Base-by-base conservation (phyloP, 345 rosid species). In the Turritis glabra region DNA sequence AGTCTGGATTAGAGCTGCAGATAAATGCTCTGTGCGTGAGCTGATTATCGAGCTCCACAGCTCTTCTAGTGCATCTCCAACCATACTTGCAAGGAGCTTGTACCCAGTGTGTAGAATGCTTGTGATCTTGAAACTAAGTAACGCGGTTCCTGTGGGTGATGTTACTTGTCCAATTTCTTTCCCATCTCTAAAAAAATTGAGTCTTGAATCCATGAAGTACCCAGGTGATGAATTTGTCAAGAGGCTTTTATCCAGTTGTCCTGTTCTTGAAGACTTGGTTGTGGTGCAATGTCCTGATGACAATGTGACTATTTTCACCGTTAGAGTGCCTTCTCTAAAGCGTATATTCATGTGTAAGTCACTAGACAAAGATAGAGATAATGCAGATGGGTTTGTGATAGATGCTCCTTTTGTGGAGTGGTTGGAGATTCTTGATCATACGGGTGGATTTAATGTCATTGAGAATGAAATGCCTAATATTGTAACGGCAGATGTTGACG, bases 241-340 rank as follows among this genome's bases (percentile, higher is more conserved):
- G 11, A 15, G 21, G 58, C 18, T 76, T 14, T 14, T 76, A 40
- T 76, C 71, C 2, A 23, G 17, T 55, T 77, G 80, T 47, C 66
- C 35, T 12, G 41, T 77, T 54, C 75, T 70, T 51, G 76, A 70
- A 55, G 60, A 15, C 27, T 48, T 74, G 63, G 2, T 0, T 25
- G 62, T 73, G 6, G 25, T 8, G 1, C 48, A 23, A 61, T 11
- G 38, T 4, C 12, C 0, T 4, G 8, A n/a, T 51, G 68, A 72
- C n/a, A 62, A 72, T 38, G 62, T 72, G 53, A 5, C 30, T 0
- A 8, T 29, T 17, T 72, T 62, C 9, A 30, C 3, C 1, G 11
- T 72, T 18, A 60, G 14, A 48, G 68, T 50, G 27, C 21, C 69
- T 50, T 59, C 75, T 55, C 19, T 67, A 5, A 53, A 25, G 48